A percentile compares a stretch with the other conserved stretches of the same genome.
Evolutionary conservation across 768 basidiomycete species (phyloP).

Genomic region (Suillus lakei): DNA sequence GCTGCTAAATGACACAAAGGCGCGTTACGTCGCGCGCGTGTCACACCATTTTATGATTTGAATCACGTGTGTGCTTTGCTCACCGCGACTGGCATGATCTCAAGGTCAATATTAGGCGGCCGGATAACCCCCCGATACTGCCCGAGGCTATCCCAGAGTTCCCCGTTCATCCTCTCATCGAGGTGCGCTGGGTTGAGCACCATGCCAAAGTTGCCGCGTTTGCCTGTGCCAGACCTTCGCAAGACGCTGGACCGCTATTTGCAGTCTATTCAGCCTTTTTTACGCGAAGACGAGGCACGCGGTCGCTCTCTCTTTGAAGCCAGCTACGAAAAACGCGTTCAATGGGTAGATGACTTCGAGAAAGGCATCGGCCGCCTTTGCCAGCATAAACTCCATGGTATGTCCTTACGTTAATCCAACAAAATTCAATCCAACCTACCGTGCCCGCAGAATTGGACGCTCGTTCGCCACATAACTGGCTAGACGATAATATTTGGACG

Average conservation of each 20-base stretch:
- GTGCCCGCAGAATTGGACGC: constrained; percentile 48
- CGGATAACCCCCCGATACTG: not conserved
- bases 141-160: not conserved
- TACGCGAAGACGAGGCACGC: constrained; percentile 72
- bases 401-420: constrained; percentile 22
- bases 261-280: constrained; percentile 75
- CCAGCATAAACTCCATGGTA: constrained; percentile 78
- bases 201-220: constrained; percentile 53
- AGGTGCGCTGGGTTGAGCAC: constrained; percentile 1
- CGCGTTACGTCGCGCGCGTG: not conserved
- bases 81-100: constrained; percentile 1
- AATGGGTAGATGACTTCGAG: constrained; percentile 73
- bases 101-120: not conserved
- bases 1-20: not conserved
- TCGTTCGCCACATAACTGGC: constrained; percentile 88
- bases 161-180: not conserved
- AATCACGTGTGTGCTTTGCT: constrained; percentile 1
- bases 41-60: too few relatives aligned
- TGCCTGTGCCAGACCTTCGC: constrained; percentile 83
- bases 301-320: constrained; percentile 56
- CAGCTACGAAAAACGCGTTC: constrained; percentile 57
- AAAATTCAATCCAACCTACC: too few relatives aligned
- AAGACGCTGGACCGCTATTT: constrained; percentile 81
- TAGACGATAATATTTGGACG: constrained; percentile 92
- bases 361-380: constrained; percentile 67